phyloP scores from a whole-genome alignment of 345 rosid genomes.

The Conringia planisiliqua region DNA sequence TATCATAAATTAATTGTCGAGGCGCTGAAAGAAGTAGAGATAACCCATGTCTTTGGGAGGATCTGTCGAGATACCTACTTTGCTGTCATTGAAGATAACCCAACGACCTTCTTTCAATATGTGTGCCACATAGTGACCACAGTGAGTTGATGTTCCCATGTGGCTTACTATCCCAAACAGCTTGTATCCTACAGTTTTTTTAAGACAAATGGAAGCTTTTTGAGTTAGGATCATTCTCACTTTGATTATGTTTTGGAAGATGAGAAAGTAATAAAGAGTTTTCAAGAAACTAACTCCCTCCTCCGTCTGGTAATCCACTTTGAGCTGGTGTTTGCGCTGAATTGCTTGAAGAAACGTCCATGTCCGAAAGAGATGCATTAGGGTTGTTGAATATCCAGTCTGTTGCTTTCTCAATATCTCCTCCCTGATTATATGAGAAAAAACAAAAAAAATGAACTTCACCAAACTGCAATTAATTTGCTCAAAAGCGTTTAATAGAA shows the following conservation, averaged over 20 bases:
- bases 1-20: constrained; percentile 41
- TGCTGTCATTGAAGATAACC: constrained; percentile 87
- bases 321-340: constrained; percentile 37
- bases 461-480: neutral
- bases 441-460: neutral
- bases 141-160: constrained; percentile 91
- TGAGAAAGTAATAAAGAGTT: neutral
- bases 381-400: constrained; percentile 99
- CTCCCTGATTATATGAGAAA: constrained; percentile 47
- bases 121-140: constrained; percentile 97
- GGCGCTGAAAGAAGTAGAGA: constrained; percentile 88
- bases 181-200: constrained; percentile 66
- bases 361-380: constrained; percentile 63
- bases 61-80: constrained; percentile 79
- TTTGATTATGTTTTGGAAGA: neutral
- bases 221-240: neutral
- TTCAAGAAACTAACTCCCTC: constrained; percentile 71
- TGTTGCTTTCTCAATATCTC: constrained; percentile 92
- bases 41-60: constrained; percentile 99
- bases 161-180: constrained; percentile 93
- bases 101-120: constrained; percentile 81
- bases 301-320: constrained; percentile 67
- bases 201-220: neutral
- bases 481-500: neutral
- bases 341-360: constrained; percentile 65